Evolutionary conservation across 2,329 filamentous ascomycete genomes (phyloP), one percentile per base, ranked within the genome.

Genomic region (Pezicula carpinea): DNA sequence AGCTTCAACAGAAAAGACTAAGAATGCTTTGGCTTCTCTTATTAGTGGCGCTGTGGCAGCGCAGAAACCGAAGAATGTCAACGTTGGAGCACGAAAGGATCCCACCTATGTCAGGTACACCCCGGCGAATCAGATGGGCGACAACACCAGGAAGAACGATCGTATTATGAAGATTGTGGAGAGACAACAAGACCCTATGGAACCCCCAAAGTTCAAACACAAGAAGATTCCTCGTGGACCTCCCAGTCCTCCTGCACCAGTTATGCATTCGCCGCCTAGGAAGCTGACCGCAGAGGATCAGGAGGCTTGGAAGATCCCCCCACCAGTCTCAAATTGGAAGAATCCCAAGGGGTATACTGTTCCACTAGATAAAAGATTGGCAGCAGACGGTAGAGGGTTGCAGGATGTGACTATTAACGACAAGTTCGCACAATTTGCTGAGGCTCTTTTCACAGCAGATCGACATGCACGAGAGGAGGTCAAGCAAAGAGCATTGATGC

Each of bases 151-250:
- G 67, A 95, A 96, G 71, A 89, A 90, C 60, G 91, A 97, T 61
- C 84, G 93, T 13, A 96, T 99, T 55, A 95, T 99, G 81, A 97
- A 97, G 74, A 97, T 99, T 68, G 89, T 96, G 32, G 89, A 96
- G 66, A 79, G 89, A 47, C 92, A 97, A 66, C 79, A 85, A 57
- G 93, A 99, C 68, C 93, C 93, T 0, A 87, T 96, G 85, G 92
- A 96, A 63, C 93, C 93, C 1, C 92, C 93, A 2, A 97, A 96
- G 63, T 96, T 97, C 73, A 97, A 97, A 69, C 89, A 96, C 72
- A 97, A 97, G 76, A 96, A 96, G 71, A 95, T 99, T 48, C 92
- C 92, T 8, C 81, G 89, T 58, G 91, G 92, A 31, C 91, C 93
- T 8, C 91, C 92, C 0, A 93, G 87, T 43, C 93, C 93, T 3